Conservation (phyloP, 257 asterid genomes). For the Jasminum sambac region DNA sequence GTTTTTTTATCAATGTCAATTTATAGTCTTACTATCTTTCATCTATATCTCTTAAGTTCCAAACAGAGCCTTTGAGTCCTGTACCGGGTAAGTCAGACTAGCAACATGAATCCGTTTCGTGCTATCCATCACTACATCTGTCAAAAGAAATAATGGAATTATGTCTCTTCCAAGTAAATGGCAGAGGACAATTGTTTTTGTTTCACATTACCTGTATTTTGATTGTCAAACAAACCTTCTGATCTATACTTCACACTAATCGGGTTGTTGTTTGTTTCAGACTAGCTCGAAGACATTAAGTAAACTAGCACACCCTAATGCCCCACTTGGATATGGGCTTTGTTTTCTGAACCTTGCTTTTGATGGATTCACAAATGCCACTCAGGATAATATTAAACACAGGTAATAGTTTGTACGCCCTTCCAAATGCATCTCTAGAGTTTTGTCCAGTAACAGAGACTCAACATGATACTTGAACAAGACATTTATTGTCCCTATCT, state of each 20-base stretch:
- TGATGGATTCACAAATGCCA: slow-evolving; percentile 99
- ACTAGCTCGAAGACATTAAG: slow-evolving; percentile 91
- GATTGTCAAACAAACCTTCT: neutral
- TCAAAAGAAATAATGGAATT: neutral
- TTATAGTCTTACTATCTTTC: neutral
- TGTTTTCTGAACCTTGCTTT: slow-evolving; percentile 92
- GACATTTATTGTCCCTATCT: neutral
- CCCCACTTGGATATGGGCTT: slow-evolving; percentile 90
- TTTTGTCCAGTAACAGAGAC: neutral
- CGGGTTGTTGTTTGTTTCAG: slow-evolving; percentile 38
- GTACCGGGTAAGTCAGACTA: neutral
- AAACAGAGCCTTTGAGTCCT: neutral
- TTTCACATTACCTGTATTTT: neutral
- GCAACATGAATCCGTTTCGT: neutral
- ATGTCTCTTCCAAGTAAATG: neutral
- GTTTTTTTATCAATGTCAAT: slow-evolving; percentile 6
- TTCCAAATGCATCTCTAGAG: neutral
- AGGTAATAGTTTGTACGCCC: slow-evolving; percentile 40
- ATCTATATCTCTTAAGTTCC: neutral
- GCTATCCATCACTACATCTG: neutral
- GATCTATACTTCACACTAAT: slow-evolving; percentile 19
- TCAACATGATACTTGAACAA: neutral
- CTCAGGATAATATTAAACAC: slow-evolving; percentile 87
- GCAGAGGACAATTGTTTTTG: neutral
- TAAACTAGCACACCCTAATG: slow-evolving; percentile 90